Evolutionary conservation across 2,329 filamentous ascomycete genomes (phyloP).

Genomic region (Venturia asperata): DNA sequence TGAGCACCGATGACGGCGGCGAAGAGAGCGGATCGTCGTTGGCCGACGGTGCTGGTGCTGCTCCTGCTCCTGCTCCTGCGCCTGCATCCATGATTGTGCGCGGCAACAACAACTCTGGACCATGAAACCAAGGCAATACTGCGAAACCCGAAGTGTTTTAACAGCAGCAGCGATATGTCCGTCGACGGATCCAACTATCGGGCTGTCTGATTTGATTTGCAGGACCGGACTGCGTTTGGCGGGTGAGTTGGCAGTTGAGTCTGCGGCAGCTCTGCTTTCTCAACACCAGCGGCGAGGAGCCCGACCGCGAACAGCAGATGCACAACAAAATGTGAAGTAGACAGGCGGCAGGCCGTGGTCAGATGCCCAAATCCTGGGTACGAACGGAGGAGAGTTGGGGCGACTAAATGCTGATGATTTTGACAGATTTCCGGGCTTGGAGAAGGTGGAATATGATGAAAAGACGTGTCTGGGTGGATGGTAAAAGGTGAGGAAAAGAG

Average conservation of each 20-base stretch:
- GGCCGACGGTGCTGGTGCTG: neutral
- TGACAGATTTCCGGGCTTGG: neutral
- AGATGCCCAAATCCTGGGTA: neutral
- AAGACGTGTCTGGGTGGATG: slow-evolving; percentile 20
- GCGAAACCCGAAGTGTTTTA: neutral
- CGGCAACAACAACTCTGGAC: neutral
- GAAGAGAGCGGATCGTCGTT: slow-evolving; percentile 15
- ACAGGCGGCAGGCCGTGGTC: neutral
- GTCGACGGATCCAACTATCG: neutral
- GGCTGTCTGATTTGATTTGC: neutral
- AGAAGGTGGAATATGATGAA: slow-evolving; percentile 11
- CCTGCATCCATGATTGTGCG: neutral
- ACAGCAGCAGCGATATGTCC: neutral
- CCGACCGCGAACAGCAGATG: slow-evolving; percentile 10
- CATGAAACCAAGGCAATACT: neutral
- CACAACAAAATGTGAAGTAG: neutral
- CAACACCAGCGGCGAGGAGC: neutral
- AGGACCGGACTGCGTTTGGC: neutral
- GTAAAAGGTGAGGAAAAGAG: slow-evolving; percentile 19
- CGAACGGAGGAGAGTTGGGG: neutral
- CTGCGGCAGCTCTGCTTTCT: neutral
- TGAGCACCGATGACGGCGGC: slow-evolving; percentile 14
- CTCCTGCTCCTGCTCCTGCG: no score
- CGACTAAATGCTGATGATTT: slow-evolving; percentile 20
- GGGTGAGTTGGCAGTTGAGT: slow-evolving; percentile 3